Evolutionary conservation across 179 eudicot genomes (phyloP).

Genomic region (Camellia oleifera): DNA sequence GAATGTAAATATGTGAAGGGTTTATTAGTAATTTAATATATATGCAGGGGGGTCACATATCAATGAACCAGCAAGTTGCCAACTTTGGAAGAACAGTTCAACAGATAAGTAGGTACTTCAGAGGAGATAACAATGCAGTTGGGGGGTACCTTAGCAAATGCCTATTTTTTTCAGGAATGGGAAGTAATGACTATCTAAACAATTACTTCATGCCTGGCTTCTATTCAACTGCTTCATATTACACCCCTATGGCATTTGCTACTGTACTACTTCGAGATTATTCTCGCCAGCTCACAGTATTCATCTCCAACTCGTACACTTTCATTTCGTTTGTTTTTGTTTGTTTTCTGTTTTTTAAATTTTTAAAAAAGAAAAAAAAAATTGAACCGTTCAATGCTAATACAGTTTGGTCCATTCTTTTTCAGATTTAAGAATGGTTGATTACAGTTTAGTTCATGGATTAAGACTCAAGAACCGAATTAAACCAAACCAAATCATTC

Average conservation of each 20-base stretch:
- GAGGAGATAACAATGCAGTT: conserved; percentile 44
- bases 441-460: too few relatives aligned
- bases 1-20: neutral
- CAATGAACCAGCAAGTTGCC: conserved; percentile 71
- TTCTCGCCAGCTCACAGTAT: conserved; percentile 47
- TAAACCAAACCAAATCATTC: too few relatives aligned
- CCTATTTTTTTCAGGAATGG: conserved; percentile 67
- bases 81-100: conserved; percentile 54
- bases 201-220: conserved; percentile 76
- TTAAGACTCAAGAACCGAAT: too few relatives aligned
- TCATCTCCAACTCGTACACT: too few relatives aligned
- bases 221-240: conserved; percentile 50
- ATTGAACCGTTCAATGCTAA: too few relatives aligned
- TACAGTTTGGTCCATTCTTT: too few relatives aligned
- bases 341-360: too few relatives aligned
- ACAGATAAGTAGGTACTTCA: conserved; percentile 45
- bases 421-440: too few relatives aligned
- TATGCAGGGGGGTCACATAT: conserved; percentile 63
- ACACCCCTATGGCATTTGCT: conserved; percentile 56
- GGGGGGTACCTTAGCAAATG: conserved; percentile 56
- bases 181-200: conserved; percentile 93
- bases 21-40: neutral
- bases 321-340: too few relatives aligned
- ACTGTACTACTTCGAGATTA: conserved; percentile 62
- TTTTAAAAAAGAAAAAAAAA: neutral